phyloP scores from a whole-genome alignment of 2,329 filamentous ascomycete genomes.

The Beauveria pseudobassiana region DNA sequence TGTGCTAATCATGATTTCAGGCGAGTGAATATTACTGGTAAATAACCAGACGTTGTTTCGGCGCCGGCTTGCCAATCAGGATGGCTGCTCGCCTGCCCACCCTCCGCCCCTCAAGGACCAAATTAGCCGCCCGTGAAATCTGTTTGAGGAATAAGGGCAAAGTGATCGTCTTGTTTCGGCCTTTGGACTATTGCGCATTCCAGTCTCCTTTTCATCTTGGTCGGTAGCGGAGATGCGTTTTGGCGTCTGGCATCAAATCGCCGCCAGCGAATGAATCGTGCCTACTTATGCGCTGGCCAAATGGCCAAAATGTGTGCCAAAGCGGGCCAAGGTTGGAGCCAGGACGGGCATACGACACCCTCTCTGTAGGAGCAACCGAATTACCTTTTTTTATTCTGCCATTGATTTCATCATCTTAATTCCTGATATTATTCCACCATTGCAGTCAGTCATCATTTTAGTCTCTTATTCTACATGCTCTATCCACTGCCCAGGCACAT shows the following conservation, averaged over 20 bases:
- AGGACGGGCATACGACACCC: background rate
- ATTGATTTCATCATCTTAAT: background rate
- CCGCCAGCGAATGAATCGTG: constrained; percentile 7
- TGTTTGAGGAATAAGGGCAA: background rate
- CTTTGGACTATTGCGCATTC: background rate
- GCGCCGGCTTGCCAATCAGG: background rate
- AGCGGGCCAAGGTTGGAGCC: constrained; percentile 9
- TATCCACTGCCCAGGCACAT: background rate
- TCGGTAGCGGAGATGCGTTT: background rate
- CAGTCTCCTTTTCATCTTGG: background rate
- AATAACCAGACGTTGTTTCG: background rate
- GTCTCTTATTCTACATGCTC: background rate
- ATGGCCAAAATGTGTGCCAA: constrained; percentile 2
- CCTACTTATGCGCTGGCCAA: constrained; percentile 5
- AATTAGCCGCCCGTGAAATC: background rate
- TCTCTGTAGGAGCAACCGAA: background rate
- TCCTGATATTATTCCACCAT: background rate
- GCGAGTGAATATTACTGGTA: too few species aligned
- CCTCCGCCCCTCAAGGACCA: background rate
- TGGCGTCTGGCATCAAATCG: background rate
- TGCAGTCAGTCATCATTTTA: background rate
- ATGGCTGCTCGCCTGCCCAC: background rate
- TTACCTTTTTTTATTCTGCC: background rate
- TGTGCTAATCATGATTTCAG: too few species aligned
- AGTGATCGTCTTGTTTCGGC: background rate